Evolutionary conservation across 495 filamentous ascomycete species (phyloP).

Genomic region (Polyplosphaeria fusca): DNA sequence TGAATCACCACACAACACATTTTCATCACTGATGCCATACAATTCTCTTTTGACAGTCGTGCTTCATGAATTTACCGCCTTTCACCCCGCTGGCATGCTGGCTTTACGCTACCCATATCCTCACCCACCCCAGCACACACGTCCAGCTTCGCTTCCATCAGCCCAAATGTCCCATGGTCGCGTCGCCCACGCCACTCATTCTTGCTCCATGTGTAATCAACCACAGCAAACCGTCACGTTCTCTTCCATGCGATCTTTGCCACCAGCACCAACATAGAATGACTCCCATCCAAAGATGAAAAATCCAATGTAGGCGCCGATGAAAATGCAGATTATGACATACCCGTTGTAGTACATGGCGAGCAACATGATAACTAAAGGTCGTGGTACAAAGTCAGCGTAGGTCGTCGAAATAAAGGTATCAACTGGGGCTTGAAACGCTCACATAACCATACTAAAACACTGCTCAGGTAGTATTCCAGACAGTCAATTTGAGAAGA

Average conservation of each 20-base stretch:
- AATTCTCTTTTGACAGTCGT: too few relatives aligned
- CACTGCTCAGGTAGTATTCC: too few relatives aligned
- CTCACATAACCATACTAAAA: too few relatives aligned
- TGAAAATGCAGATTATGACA: conserved; percentile 55
- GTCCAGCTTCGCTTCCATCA: not conserved
- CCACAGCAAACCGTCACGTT: conserved; percentile 35
- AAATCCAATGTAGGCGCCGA: conserved; percentile 46
- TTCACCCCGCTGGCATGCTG: too few relatives aligned
- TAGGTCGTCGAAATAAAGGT: too few relatives aligned
- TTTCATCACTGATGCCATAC: too few relatives aligned
- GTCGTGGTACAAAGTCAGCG: too few relatives aligned
- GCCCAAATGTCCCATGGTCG: not conserved
- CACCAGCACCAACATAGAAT: conserved; percentile 10
- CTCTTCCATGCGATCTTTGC: conserved; percentile 20
- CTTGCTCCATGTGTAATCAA: conserved; percentile 1
- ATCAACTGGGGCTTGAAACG: too few relatives aligned
- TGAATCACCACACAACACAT: not conserved
- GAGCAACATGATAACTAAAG: conserved; percentile 57
- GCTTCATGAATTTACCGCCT: too few relatives aligned
- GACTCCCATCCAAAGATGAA: conserved; percentile 35
- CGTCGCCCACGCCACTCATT: not conserved
- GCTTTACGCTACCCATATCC: not conserved
- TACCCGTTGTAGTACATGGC: conserved; percentile 51
- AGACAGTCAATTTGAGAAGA: too few relatives aligned
- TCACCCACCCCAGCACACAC: not conserved